phyloP scores from a whole-genome alignment of 495 filamentous ascomycete genomes.

The Penicillium silybi region DNA sequence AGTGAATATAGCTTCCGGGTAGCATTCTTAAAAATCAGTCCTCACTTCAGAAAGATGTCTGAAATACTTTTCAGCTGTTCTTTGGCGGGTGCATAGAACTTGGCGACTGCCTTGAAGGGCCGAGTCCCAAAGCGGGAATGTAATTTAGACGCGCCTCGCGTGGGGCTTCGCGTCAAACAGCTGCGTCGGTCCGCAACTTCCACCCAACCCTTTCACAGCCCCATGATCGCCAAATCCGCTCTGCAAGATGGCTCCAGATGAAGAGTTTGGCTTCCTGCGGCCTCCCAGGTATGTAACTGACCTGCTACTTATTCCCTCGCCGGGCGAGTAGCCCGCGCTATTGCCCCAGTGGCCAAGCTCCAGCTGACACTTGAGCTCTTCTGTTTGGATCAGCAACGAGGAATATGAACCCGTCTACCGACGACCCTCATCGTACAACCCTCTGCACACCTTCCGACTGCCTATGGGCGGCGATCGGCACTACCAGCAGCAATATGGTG shows the following conservation, averaged over 20 bases:
- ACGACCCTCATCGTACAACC: constrained; percentile 63
- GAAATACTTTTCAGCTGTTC: too few relatives aligned
- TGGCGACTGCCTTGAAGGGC: too few relatives aligned
- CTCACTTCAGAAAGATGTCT: too few relatives aligned
- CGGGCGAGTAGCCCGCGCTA: neutral
- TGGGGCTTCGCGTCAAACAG: constrained; percentile 17
- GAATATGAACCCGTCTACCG: constrained; percentile 43
- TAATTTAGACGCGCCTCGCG: constrained; percentile 30
- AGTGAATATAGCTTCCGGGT: too few relatives aligned
- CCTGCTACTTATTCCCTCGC: neutral
- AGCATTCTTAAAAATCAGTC: too few relatives aligned
- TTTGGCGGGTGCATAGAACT: too few relatives aligned
- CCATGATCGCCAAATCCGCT: constrained; percentile 1
- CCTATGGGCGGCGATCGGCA: constrained; percentile 63
- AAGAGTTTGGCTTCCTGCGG: constrained; percentile 34
- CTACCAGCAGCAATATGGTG: constrained; percentile 93
- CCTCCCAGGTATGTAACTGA: constrained; percentile 31
- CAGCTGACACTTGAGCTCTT: constrained; percentile 17
- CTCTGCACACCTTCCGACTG: constrained; percentile 68
- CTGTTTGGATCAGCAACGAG: constrained; percentile 28
- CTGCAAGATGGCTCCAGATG: constrained; percentile 24
- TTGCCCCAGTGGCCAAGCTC: neutral
- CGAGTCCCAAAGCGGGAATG: constrained; percentile 24
- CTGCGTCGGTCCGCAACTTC: constrained; percentile 7
- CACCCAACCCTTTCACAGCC: neutral